Conservation (phyloP, 2,329 filamentous ascomycete genomes). For the Ramularia endophylla region DNA sequence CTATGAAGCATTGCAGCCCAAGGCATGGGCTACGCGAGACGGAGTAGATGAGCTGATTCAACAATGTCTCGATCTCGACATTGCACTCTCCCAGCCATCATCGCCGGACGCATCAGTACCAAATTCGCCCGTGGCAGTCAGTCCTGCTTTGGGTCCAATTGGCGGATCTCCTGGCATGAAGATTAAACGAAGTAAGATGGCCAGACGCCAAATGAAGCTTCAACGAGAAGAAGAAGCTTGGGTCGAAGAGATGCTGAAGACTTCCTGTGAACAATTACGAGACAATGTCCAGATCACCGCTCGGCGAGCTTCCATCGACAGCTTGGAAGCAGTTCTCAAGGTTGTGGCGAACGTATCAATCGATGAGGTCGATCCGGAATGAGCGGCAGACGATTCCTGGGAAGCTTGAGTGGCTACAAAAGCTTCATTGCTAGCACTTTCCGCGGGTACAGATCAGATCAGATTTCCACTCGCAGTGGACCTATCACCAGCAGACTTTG, state of each 20-base stretch:
- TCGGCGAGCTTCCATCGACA: slow-evolving; percentile 9
- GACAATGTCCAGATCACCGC: slow-evolving; percentile 5
- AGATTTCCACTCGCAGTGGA: too few species aligned
- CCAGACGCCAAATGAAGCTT: slow-evolving; percentile 40
- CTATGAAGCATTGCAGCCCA: slow-evolving; percentile 39
- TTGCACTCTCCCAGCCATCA: slow-evolving; percentile 20
- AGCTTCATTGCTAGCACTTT: too few species aligned
- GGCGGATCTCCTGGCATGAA: slow-evolving; percentile 28
- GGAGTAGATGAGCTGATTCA: slow-evolving; percentile 43
- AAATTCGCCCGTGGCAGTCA: slow-evolving; percentile 11
- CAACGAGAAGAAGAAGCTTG: slow-evolving; percentile 39
- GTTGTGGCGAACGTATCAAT: slow-evolving; percentile 14
- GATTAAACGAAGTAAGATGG: slow-evolving; percentile 38
- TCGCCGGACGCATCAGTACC: slow-evolving; percentile 23
- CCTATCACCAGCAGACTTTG: too few species aligned
- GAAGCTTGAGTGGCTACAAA: too few species aligned
- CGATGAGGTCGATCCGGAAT: slow-evolving; percentile 19
- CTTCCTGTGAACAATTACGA: slow-evolving; percentile 36
- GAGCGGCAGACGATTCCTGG: too few species aligned
- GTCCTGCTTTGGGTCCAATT: slow-evolving; percentile 21
- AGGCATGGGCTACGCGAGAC: slow-evolving; percentile 37
- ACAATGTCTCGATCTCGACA: slow-evolving; percentile 41
- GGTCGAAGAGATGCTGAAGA: slow-evolving; percentile 37
- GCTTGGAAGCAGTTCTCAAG: slow-evolving; percentile 22
- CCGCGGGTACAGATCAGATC: too few species aligned